Conservation (phyloP, 73 alveolate genomes). For the Uronychia binucleata region DNA sequence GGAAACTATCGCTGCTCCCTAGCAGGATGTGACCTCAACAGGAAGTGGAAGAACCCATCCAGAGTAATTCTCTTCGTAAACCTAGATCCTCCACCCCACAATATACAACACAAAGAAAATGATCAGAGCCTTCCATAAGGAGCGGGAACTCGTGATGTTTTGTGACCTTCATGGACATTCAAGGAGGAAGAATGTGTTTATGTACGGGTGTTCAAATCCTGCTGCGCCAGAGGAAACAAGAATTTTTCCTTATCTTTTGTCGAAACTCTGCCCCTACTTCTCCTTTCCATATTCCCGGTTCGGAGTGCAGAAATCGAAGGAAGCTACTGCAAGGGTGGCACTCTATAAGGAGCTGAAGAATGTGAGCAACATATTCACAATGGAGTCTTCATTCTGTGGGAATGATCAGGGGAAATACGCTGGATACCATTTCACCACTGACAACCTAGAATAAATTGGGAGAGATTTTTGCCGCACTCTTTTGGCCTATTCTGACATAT, state of each 20-base stretch:
- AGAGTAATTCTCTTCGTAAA: conserved; percentile 15
- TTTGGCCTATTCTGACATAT: conserved; percentile 38
- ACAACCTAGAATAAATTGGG: conserved; percentile 75
- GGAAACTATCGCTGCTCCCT: conserved; percentile 94
- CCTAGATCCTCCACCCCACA: conserved; percentile 79
- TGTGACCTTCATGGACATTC: conserved; percentile 98
- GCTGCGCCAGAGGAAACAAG: conserved; percentile 76
- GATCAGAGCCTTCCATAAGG: conserved; percentile 73
- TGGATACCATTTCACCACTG: conserved; percentile 71
- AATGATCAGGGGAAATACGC: conserved; percentile 80
- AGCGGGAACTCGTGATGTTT: conserved; percentile 77
- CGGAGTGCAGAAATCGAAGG: conserved; percentile 85
- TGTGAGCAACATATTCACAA: conserved; percentile 87
- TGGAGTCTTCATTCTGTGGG: conserved; percentile 96
- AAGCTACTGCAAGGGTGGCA: conserved; percentile 95
- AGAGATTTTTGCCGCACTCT: conserved; percentile 84
- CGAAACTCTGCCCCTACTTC: conserved; percentile 80
- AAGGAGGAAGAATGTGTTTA: conserved; percentile 88
- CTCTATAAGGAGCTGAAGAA: conserved; percentile 83
- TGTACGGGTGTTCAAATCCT: conserved; percentile 87
- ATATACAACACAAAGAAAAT: conserved; percentile 80
- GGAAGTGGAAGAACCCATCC: conserved; percentile 92
- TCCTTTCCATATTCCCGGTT: conserved; percentile 76
- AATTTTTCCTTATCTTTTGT: conserved; percentile 83
- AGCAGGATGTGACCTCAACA: conserved; percentile 92